These are phyloP conservation scores for Mariannaea elegans DNA, from an alignment of 2,329 filamentous ascomycete species.

Conservation along the genomic window DNA sequence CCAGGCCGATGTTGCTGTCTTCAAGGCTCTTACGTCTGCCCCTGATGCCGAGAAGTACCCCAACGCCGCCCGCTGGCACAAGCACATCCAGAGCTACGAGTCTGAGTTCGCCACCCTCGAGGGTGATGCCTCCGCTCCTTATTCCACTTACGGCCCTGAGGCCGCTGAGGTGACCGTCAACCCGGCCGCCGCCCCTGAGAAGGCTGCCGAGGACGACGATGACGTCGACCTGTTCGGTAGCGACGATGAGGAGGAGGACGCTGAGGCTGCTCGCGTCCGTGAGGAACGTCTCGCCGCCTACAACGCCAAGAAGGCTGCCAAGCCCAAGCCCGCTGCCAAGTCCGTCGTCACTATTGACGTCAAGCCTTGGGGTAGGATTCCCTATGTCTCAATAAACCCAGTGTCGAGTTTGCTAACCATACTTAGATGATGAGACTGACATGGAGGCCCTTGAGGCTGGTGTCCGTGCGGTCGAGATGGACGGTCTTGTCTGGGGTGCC, in stretches of 20 bases:
- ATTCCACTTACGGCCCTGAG: constrained; percentile 92
- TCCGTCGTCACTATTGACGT: constrained; percentile 95
- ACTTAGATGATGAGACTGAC: constrained; percentile 87
- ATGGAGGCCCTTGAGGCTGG: constrained; percentile 82
- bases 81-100: constrained; percentile 94
- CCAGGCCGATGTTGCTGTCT: constrained; percentile 95
- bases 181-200: constrained; percentile 80
- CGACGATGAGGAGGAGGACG: constrained; percentile 94
- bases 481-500: constrained; percentile 95
- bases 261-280: constrained; percentile 82
- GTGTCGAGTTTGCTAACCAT: constrained; percentile 33
- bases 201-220: constrained; percentile 61
- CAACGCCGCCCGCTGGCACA: constrained; percentile 97
- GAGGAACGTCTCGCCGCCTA: constrained; percentile 93
- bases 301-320: constrained; percentile 95
- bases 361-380: constrained; percentile 94
- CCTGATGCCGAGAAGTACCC: constrained; percentile 90
- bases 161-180: constrained; percentile 79
- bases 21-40: constrained; percentile 83
- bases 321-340: constrained; percentile 93
- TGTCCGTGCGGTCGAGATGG: constrained; percentile 86
- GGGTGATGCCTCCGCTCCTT: constrained; percentile 89
- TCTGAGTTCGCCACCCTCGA: constrained; percentile 90
- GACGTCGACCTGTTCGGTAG: constrained; percentile 94
- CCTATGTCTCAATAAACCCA: too few relatives aligned